Percentiles rank a stretch among this genome's conserved stretches.
Conservation (phyloP, 1,139 yeast genomes). For the Lodderomyces pseudojiufengensis region DNA sequence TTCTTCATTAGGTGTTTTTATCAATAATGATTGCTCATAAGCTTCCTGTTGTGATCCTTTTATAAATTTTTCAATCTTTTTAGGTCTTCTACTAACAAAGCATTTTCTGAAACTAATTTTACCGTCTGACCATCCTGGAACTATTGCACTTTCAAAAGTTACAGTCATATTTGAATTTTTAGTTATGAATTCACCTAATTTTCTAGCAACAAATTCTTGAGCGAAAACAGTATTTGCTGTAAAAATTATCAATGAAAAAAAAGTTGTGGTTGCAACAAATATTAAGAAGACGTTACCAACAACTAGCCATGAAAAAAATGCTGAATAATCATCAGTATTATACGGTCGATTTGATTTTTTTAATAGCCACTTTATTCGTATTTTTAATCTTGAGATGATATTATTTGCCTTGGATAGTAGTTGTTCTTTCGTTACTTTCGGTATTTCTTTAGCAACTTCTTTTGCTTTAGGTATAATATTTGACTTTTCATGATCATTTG, state of each 20-base stretch:
- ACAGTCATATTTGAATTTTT: conserved; percentile 83
- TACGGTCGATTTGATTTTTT: conserved; percentile 59
- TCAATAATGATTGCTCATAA: conserved; percentile 40
- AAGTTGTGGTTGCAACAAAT: conserved; percentile 85
- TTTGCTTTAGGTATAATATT: not conserved
- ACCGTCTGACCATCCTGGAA: conserved; percentile 92
- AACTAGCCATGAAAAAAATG: conserved; percentile 85
- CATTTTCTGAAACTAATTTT: conserved; percentile 81
- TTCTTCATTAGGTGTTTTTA: conserved; percentile 11
- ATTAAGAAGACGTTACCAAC: conserved; percentile 81
- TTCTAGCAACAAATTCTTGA: conserved; percentile 81
- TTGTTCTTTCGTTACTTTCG: conserved; percentile 40
- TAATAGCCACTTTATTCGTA: conserved; percentile 68
- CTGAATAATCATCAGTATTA: conserved; percentile 84
- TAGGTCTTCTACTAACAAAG: conserved; percentile 81
- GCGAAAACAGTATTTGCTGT: conserved; percentile 84
- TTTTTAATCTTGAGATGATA: conserved; percentile 46
- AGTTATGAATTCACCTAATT: conserved; percentile 79
- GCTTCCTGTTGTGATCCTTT: conserved; percentile 78
- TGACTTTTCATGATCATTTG: not conserved
- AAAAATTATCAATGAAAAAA: conserved; percentile 72
- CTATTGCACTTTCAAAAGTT: conserved; percentile 89
- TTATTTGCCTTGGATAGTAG: conserved; percentile 51
- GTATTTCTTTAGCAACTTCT: not conserved
- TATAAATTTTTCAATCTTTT: conserved; percentile 44